A percentile compares a stretch with the other conserved stretches of the same genome.
These are phyloP conservation scores for Aspergillus amoenus DNA, from an alignment of 2,329 filamentous ascomycete species.

Conservation along the genomic window DNA sequence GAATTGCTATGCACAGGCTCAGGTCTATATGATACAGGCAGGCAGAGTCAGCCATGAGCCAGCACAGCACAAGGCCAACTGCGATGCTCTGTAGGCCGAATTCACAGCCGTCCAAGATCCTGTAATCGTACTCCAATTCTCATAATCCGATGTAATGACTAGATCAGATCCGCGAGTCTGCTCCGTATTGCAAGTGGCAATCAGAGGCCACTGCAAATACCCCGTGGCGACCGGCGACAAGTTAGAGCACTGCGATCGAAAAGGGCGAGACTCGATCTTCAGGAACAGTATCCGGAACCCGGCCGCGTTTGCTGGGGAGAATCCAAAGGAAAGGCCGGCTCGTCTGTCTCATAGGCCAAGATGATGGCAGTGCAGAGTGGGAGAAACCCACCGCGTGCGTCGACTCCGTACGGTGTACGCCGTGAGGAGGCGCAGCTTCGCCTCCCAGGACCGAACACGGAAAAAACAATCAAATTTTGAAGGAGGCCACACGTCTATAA, in stretches of 20 bases:
- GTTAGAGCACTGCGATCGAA: too few species aligned
- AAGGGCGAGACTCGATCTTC: constrained; percentile 7
- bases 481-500: neutral
- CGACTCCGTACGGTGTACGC: neutral
- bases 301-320: constrained; percentile 1
- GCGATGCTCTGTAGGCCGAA: neutral
- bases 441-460: neutral
- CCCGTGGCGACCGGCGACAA: constrained; percentile 6
- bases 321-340: neutral
- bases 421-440: neutral
- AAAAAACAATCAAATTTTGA: neutral
- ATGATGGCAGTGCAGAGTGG: constrained; percentile 15
- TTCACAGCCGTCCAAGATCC: neutral
- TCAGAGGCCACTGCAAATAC: neutral
- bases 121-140: neutral
- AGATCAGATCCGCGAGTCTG: neutral
- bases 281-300: constrained; percentile 5
- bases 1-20: neutral
- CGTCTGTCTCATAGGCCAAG: neutral
- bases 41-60: neutral
- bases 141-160: neutral
- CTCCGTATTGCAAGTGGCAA: constrained; percentile 1
- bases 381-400: constrained; percentile 2
- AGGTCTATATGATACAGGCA: neutral
- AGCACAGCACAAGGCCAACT: neutral